Base-by-base conservation (phyloP, 1,284 basidiomycete genomes). In the Trametes hirsuta region DNA sequence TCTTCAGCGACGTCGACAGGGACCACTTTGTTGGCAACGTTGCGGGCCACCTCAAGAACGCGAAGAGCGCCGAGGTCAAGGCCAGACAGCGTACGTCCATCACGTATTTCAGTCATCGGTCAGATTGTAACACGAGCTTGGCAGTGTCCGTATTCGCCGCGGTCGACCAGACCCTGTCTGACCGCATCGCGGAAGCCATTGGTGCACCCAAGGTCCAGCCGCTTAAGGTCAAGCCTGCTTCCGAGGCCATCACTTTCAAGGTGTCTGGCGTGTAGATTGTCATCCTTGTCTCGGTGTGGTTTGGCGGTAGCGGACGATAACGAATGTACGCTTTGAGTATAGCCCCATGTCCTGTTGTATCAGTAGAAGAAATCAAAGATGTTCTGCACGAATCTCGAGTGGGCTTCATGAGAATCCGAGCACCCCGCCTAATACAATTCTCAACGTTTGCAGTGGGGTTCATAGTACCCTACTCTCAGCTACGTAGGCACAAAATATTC, bases 71-170 rank as follows among this genome's bases (percentile, higher is more conserved):
- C 18, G 82, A 81, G 66, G 82, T 95, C 74, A 86, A 86, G 76
- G 78, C 80, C 37, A 82, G 86, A 66, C 87, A 92, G 74, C 78
- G 90, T 91, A 75, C 57, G 86, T 84, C 11, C 58, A 25, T 30
- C 12, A 51, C 18, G 22, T n/a, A n/a, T 36, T 53, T 24, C 18
- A 24, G 35, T 45, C 14, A 25, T 46, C 5, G 37, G 21, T 59
- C 53, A 58, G 49, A 62, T 55, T 37, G 48, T 15, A 37, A 35
- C 24, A 40, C 39, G 12, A 25, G 10, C 25, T 1, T 52, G 46
- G 15, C 62, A 93, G 90, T 95, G 44, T 84, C 88, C 42, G 90
- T 94, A 61, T 95, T 88, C 82, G 86, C 90, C 48, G 85, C 85
- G 57, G 86, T 96, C 61, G 83, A 89, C 72, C 86, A 90, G 70